Evolutionary conservation across 2,329 filamentous ascomycete genomes (phyloP), one percentile per base, ranked within the genome.

Genomic region (Colletotrichum coccodes): DNA sequence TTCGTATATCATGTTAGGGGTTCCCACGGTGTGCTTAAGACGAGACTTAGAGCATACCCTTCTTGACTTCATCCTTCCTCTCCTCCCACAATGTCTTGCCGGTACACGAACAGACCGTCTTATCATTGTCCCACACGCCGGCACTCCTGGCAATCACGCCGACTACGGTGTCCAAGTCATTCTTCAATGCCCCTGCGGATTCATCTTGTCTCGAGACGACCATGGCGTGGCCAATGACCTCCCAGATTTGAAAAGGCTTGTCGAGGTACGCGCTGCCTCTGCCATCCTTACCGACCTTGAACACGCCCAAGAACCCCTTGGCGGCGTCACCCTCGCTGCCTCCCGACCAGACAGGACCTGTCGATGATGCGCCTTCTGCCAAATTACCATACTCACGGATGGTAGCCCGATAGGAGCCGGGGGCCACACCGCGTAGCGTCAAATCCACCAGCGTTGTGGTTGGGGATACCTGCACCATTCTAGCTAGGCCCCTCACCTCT

Each of bases 41-140:
- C 12, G 42, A 18, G 16, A 28, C 60, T 18, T 59, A 69, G 46
- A 96, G 83, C 94, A 99, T 98, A 3, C 96, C 96, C 82, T 94
- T 95, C 73, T 88, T 86, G 47, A 95, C 90, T 83, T 97, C 94
- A 76, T 98, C 95, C 81, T 91, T 91, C 74, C 96, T 90, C 85
- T 99, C 96, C 81, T 99, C 93, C 96, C 96, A 99, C 12, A 99
- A 89, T 64, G 95, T 98, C 89, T 98, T 98, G 4, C 96, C 96
- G 42, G 94, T 97, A 81, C 96, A 99, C 54, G 94, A 97, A 80
- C 96, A 99, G 6, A 99, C 95, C 52, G 93, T 97, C 87, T 98
- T 99, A 79, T 98, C 94, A 75, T 99, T 97, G 79, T 98, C 95
- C 96, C 96, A 99, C 70, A 97, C 92, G n/a, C 96, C 96, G 18